A percentile compares a stretch with the other conserved stretches of the same genome.
These are phyloP conservation scores for Macrolepiota fuliginosa DNA, from an alignment of 768 basidiomycete species.

Conservation along the genomic window DNA sequence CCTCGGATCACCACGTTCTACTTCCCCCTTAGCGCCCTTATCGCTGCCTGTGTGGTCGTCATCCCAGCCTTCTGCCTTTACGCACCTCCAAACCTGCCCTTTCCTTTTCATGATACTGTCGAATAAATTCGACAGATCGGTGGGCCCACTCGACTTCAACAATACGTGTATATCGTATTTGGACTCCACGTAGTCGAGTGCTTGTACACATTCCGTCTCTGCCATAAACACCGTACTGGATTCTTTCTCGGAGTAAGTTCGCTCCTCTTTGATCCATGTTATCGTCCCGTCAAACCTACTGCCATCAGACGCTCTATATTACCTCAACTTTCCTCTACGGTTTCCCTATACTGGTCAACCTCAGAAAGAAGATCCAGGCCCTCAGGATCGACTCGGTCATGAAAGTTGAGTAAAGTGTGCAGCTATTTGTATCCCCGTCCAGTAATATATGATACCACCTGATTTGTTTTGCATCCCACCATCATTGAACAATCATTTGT, in stretches of 20 bases:
- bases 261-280: no score
- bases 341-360: neutral
- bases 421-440: neutral
- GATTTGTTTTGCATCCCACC: neutral
- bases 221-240: neutral
- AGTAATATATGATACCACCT: neutral
- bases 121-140: neutral
- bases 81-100: neutral
- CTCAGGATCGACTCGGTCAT: neutral
- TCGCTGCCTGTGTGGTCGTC: neutral
- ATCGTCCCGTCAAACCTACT: neutral
- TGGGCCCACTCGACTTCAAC: neutral
- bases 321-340: neutral
- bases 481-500: neutral
- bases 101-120: no score
- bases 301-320: neutral
- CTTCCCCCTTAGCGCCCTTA: conserved; percentile 32
- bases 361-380: neutral
- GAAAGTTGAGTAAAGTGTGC: neutral
- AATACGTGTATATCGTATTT: neutral
- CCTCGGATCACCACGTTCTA: conserved; percentile 61
- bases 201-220: neutral
- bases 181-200: neutral
- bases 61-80: neutral
- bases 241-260: neutral